Conservation (phyloP, 805 yeast genomes). For the Teunomyces stri region DNA sequence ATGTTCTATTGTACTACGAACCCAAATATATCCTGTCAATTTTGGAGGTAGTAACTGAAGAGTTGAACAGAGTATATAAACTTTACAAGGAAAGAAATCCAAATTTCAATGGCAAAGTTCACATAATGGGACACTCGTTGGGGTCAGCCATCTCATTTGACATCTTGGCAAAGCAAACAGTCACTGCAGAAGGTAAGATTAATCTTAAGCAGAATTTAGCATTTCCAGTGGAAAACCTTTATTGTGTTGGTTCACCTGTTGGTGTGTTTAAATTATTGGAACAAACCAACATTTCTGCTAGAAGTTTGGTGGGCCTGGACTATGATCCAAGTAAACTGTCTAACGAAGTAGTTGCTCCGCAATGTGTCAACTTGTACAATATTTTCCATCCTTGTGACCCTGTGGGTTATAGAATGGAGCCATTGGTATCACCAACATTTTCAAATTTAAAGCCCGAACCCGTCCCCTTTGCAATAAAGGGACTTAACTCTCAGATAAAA, state of each 20-base stretch:
- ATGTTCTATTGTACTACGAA: constrained; percentile 74
- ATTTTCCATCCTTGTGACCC: constrained; percentile 91
- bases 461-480: constrained; percentile 54
- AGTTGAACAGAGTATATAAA: constrained; percentile 61
- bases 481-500: constrained; percentile 45
- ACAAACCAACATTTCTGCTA: constrained; percentile 54
- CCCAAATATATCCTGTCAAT: constrained; percentile 64
- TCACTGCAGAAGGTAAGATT: constrained; percentile 17
- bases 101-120: constrained; percentile 73
- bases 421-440: constrained; percentile 57
- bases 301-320: constrained; percentile 17
- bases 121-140: constrained; percentile 85
- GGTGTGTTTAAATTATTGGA: constrained; percentile 81
- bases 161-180: constrained; percentile 52
- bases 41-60: constrained; percentile 54
- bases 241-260: constrained; percentile 86
- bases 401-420: constrained; percentile 86
- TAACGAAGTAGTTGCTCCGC: constrained; percentile 42
- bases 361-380: constrained; percentile 69
- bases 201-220: constrained; percentile 34
- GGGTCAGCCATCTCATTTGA: constrained; percentile 88
- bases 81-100: constrained; percentile 65
- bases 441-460: constrained; percentile 51
- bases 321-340: constrained; percentile 17
- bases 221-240: constrained; percentile 72